Evolutionary conservation across 179 eudicot species (phyloP), one percentile per base, ranked within the genome.

Genomic region (Beta macrorhiza): DNA sequence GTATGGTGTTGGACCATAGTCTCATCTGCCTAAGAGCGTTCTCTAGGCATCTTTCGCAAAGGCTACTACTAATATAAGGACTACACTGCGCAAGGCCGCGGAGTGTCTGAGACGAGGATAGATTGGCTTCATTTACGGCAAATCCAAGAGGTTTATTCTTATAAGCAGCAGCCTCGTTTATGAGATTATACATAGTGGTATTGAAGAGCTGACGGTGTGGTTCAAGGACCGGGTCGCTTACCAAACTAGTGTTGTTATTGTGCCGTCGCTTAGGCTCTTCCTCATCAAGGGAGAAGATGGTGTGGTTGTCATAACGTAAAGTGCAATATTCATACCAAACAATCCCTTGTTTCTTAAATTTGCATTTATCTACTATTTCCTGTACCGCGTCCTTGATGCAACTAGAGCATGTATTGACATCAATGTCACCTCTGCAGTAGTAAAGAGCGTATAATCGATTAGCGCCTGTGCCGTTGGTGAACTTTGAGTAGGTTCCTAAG

Each of bases 381-480:
- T 12, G 7, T 2, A 45, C 52, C 3, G 84, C 84, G 20, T 44
- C 16, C 49, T 51, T 14, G 62, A 72, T 62, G 61, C 84, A 71
- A 0, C 19, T 12, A 9, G 55, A 73, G 20, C 84, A 77, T 25
- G 65, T 62, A 5, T 15, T 8, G 20, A 71, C 37, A 57, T 58
- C 51, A 16, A 82, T 44, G 29, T 82, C 77, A 15, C 80, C 84
- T 55, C 84, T 77, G 81, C 84, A 82, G 80, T 71, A 82, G 72
- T 59, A 82, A 10, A 77, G 67, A 14, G 73, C 81, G 55, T 72
- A 47, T 14, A 77, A 74, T 55, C 53, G 76, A 44, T 77, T 73
- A 53, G 55, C 29, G 25, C 58, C 65, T 11, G 75, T 78, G 14
- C 84, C 84, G 29, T 22, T 56, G 5, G 81, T 72, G 73, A 53